These are phyloP conservation scores for Backusella circina DNA, from an alignment of 192 early-diverging fungal genomes.

Conservation along the genomic window DNA sequence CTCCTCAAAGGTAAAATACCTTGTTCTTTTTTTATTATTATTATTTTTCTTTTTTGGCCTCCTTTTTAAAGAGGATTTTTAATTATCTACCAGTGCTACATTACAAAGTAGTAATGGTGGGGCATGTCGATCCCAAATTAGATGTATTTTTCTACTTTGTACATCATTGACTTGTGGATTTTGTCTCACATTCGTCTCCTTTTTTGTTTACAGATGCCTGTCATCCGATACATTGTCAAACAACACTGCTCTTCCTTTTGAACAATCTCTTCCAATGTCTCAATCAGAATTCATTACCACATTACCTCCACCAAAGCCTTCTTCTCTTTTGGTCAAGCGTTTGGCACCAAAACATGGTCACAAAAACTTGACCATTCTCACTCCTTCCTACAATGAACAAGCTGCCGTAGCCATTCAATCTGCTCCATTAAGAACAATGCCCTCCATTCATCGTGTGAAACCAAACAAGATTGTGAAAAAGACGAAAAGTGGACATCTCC, in stretches of 20 bases:
- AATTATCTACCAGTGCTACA: constrained; percentile 11
- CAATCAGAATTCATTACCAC: background rate
- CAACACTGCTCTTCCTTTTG: background rate
- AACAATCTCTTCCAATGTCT: constrained; percentile 2
- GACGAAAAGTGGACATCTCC: constrained; percentile 10
- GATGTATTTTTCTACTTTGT: constrained; percentile 5
- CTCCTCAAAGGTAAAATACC: background rate
- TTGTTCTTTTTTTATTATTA: background rate
- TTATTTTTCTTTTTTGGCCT: background rate
- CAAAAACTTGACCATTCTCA: constrained; percentile 41
- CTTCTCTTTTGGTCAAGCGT: constrained; percentile 12
- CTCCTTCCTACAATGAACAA: constrained; percentile 34
- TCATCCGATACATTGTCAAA: background rate
- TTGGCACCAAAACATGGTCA: constrained; percentile 38
- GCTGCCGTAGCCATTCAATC: background rate
- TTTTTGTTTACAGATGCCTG: constrained; percentile 9
- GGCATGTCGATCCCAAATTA: constrained; percentile 10
- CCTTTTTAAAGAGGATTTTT: constrained; percentile 5
- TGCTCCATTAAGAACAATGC: background rate
- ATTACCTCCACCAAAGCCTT: constrained; percentile 10
- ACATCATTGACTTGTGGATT: constrained; percentile 10
- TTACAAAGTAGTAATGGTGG: background rate
- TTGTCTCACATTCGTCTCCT: constrained; percentile 5
- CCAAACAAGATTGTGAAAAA: constrained; percentile 8
- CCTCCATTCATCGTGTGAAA: background rate